Base-by-base conservation (phyloP, 106 monocot species). In the Ottelia alismoides region DNA sequence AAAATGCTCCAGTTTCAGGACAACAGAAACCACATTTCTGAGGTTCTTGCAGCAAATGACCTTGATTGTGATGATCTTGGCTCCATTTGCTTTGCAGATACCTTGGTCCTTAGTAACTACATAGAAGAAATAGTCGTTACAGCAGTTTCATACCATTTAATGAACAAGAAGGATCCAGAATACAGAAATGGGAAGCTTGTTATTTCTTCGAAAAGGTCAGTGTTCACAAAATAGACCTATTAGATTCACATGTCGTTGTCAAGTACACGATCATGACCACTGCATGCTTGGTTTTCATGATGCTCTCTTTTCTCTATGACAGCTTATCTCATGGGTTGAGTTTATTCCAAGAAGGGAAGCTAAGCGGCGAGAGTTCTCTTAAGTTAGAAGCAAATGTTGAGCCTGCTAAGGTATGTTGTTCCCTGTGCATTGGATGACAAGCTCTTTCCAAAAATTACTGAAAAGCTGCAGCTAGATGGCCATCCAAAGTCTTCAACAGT, bases 171-270 rank as follows among this genome's bases (percentile, higher is more conserved):
- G 32, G 61, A 82, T 53, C 78, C 87, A 52, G 75, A 82, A 25
- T 87, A 87, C 63, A 78, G 82, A 63, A 82, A 82, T 70, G 82
- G 82, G 51, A 87, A 82, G 66, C 87, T 87, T 53, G 54, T 87
- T 47, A 82, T 82, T 58, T 82, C 87, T 47, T 77, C 75, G 18
- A 78, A 75, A 31, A 87, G 87, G 87, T 87, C n/a, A n/a, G n/a
- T n/a, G n/a, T n/a, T n/a, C n/a, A n/a, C n/a, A n/a, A n/a, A n/a
- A n/a, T n/a, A n/a, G n/a, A n/a, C n/a, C n/a, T n/a, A n/a, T n/a
- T n/a, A n/a, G n/a, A n/a, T n/a, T n/a, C n/a, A n/a, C n/a, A n/a
- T n/a, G n/a, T n/a, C n/a, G n/a, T n/a, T n/a, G n/a, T n/a, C n/a
- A n/a, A n/a, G n/a, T n/a, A n/a, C n/a, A n/a, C n/a, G n/a, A n/a